Conservation (phyloP, 148 eudicot species). For the Agrostemma githago region DNA sequence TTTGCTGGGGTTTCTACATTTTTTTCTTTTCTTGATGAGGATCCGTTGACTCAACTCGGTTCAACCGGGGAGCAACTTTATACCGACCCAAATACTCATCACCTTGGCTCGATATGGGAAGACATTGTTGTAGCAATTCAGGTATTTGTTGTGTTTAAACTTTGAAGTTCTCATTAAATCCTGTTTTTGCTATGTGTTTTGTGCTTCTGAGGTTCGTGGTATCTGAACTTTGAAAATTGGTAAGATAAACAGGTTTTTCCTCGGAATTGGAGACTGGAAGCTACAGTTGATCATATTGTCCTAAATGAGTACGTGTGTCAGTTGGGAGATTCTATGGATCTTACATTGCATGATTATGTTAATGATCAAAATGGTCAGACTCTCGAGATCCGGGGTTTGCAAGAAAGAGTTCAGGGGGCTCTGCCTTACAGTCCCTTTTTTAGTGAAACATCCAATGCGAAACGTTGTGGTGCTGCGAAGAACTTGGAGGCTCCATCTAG, state of each 20-base stretch:
- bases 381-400: slow-evolving; percentile 42
- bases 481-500: slow-evolving; percentile 27
- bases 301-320: slow-evolving; percentile 51
- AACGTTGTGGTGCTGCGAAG: slow-evolving; percentile 22
- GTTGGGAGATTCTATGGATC: slow-evolving; percentile 22
- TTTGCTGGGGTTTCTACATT: slow-evolving; percentile 54
- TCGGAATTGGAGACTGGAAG: slow-evolving; percentile 59
- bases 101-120: slow-evolving; percentile 43
- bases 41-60: slow-evolving; percentile 28
- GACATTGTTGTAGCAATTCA: slow-evolving; percentile 49
- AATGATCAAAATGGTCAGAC: slow-evolving; percentile 32
- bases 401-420: slow-evolving; percentile 54
- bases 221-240: slow-evolving; percentile 38
- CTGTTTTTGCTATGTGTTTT: slow-evolving; percentile 1
- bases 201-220: slow-evolving; percentile 13
- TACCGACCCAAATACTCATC: slow-evolving; percentile 39
- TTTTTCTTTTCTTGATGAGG: slow-evolving; percentile 65
- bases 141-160: slow-evolving; percentile 41
- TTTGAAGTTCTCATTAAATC: slow-evolving; percentile 15
- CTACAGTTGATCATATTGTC: slow-evolving; percentile 51
- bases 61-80: slow-evolving; percentile 27
- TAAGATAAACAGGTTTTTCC: slow-evolving; percentile 69
- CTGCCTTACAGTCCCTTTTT: slow-evolving; percentile 41
- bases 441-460: slow-evolving; percentile 25
- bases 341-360: slow-evolving; percentile 25